These are phyloP conservation scores for Avena eriantha DNA, from an alignment of 176 grass and related monocot genomes.

Conservation along the genomic window DNA sequence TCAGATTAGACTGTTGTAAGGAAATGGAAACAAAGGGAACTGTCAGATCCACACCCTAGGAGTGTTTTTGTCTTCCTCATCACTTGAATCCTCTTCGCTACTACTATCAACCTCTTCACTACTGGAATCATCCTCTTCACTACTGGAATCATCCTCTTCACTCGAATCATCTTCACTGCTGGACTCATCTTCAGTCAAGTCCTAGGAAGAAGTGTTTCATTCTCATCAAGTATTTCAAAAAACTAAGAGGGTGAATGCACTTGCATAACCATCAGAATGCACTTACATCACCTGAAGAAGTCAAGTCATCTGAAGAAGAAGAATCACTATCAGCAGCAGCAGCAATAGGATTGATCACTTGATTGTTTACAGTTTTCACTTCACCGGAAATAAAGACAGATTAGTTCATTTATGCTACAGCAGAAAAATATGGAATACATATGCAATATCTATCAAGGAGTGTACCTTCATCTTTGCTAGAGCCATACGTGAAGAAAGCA, in stretches of 20 bases:
- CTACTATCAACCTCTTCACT: background rate
- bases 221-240: background rate
- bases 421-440: background rate
- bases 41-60: slow-evolving; percentile 43
- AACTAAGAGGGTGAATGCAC: background rate
- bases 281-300: slow-evolving; percentile 26
- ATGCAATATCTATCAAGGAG: background rate
- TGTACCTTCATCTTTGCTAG: slow-evolving; percentile 36
- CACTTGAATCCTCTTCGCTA: background rate
- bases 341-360: background rate
- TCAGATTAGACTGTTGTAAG: slow-evolving; percentile 1
- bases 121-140: slow-evolving; percentile 17
- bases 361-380: slow-evolving; percentile 27
- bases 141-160: slow-evolving; percentile 24
- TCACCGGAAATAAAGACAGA: slow-evolving; percentile 34
- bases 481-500: slow-evolving; percentile 22
- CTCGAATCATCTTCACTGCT: slow-evolving; percentile 34
- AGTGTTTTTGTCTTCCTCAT: background rate
- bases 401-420: background rate
- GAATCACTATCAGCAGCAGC: slow-evolving; percentile 28
- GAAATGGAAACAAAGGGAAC: background rate
- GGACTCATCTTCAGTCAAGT: slow-evolving; percentile 47
- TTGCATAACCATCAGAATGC: slow-evolving; percentile 17
- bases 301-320: slow-evolving; percentile 32
- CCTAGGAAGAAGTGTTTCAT: background rate